These are phyloP conservation scores for Cryphonectria naterciae DNA, from an alignment of 2,329 filamentous ascomycete genomes.

Conservation along the genomic window DNA sequence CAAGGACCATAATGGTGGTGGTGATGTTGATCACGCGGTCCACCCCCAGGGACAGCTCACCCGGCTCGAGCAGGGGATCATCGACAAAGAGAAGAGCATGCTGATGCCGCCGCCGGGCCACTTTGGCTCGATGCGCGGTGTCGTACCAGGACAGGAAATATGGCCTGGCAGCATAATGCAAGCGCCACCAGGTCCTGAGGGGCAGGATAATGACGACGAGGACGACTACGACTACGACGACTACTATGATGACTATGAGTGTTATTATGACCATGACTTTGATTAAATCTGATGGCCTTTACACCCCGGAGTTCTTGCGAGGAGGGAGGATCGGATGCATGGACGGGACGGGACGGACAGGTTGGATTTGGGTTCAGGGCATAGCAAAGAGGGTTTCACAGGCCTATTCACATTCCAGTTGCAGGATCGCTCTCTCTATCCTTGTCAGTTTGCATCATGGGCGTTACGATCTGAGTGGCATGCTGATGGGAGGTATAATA, in stretches of 20 bases:
- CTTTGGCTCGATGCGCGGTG: neutral
- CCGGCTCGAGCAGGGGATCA: conserved; percentile 10
- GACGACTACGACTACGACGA: neutral
- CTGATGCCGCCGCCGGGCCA: neutral
- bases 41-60: conserved; percentile 1
- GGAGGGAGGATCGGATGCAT: neutral
- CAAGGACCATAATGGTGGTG: neutral
- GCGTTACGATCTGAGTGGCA: neutral
- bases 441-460: neutral
- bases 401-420: neutral
- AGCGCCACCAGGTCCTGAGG: conserved; percentile 9
- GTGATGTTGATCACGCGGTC: neutral
- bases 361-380: neutral
- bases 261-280: neutral
- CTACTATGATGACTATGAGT: neutral
- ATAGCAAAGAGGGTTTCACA: neutral
- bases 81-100: conserved; percentile 17
- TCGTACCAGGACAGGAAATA: conserved; percentile 15
- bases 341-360: neutral
- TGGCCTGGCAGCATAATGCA: conserved; percentile 17
- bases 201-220: neutral
- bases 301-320: neutral
- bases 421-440: neutral
- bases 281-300: neutral
- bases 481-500: neutral